These are phyloP conservation scores for Brachypodium distachyon DNA, from an alignment of 202 grass and related monocot species.

Conservation along the genomic window DNA sequence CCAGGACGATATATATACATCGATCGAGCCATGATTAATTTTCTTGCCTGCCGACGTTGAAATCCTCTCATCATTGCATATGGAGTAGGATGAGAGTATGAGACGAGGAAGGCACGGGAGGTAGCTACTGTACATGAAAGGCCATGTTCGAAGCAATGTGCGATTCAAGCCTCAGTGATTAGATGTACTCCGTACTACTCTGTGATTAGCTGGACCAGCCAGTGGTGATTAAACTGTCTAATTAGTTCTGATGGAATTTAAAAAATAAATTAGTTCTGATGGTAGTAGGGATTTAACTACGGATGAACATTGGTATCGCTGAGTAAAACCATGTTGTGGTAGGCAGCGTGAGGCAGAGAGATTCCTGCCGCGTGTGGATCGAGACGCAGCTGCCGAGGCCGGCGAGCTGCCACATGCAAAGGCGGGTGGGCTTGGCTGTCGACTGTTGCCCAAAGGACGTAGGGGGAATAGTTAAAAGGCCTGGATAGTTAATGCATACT, in stretches of 20 bases:
- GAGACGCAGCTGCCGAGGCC: conserved; percentile 15
- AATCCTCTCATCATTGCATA: not conserved
- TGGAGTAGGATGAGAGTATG: no score
- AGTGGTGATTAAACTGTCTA: no score
- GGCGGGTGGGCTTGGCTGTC: not conserved
- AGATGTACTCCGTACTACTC: not conserved
- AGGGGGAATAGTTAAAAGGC: not conserved
- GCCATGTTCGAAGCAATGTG: conserved; percentile 11
- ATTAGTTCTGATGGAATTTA: not conserved
- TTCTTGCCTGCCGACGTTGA: not conserved
- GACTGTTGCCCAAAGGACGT: not conserved
- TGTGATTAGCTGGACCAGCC: not conserved
- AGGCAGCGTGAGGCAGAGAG: not conserved
- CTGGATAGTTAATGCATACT: not conserved
- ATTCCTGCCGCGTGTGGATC: not conserved
- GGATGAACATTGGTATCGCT: not conserved
- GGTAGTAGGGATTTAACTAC: not conserved
- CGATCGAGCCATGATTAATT: not conserved
- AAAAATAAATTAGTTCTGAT: not conserved
- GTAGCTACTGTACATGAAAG: not conserved
- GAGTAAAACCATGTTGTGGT: not conserved
- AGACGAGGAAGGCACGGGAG: not conserved
- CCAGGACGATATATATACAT: not conserved
- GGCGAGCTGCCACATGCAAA: conserved; percentile 19
- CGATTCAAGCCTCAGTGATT: not conserved